Percentiles rank a stretch among this genome's conserved stretches.
Evolutionary conservation across 352 stramenopile species (phyloP).

Genomic region (Pythium plurisporium): DNA sequence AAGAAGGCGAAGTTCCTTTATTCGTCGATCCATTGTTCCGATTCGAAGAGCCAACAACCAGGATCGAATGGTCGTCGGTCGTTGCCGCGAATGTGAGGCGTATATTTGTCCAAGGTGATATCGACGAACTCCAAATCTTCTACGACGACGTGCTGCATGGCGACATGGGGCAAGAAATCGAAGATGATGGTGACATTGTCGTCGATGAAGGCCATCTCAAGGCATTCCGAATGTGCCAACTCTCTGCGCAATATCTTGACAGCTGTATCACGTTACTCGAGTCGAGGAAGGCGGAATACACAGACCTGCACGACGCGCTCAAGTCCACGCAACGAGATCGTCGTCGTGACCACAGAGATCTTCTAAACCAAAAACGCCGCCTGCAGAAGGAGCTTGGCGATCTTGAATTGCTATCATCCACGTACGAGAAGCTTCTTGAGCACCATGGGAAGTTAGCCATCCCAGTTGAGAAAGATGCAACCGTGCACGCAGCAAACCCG

Average conservation of each 20-base stretch:
- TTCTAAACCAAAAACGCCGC: constrained; percentile 31
- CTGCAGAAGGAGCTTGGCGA: constrained; percentile 53
- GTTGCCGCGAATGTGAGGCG: constrained; percentile 49
- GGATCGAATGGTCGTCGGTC: constrained; percentile 56
- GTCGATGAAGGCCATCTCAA: constrained; percentile 43
- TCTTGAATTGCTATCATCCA: constrained; percentile 43
- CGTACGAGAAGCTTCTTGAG: constrained; percentile 48
- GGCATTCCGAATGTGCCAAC: constrained; percentile 53
- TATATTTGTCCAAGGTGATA: constrained; percentile 65
- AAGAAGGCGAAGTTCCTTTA: background rate
- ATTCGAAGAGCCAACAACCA: constrained; percentile 41
- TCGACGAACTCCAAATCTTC: constrained; percentile 51
- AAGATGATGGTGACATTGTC: constrained; percentile 42
- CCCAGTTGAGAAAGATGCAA: no score
- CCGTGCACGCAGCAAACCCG: no score
- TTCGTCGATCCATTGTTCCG: constrained; percentile 51
- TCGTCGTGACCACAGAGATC: background rate
- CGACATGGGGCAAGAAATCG: constrained; percentile 45
- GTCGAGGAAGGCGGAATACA: constrained; percentile 35
- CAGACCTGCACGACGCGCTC: constrained; percentile 27
- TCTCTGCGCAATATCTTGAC: constrained; percentile 66
- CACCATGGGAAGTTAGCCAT: background rate
- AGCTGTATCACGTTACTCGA: constrained; percentile 48
- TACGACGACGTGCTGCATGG: constrained; percentile 47
- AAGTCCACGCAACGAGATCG: constrained; percentile 20